phyloP scores from a whole-genome alignment of 768 basidiomycete species.

The Leucosporidium yakuticum region DNA sequence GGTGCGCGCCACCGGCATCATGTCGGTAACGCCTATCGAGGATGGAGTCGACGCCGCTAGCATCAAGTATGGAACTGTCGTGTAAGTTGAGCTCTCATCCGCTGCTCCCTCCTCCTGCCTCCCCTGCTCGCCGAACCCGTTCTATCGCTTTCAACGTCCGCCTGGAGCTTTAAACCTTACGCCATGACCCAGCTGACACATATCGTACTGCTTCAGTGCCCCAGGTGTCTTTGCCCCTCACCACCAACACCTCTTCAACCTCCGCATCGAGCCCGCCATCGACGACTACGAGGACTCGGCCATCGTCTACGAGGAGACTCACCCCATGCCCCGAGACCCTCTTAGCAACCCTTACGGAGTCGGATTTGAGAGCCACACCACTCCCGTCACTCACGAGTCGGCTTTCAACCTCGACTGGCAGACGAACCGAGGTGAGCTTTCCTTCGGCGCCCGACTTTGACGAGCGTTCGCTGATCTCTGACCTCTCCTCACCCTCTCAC shows the following conservation, averaged over 20 bases:
- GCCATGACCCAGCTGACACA: too few relatives aligned
- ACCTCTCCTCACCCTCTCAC: too few relatives aligned
- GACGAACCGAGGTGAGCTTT: not conserved
- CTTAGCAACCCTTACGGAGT: slow-evolving; percentile 16
- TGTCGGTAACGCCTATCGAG: slow-evolving; percentile 7
- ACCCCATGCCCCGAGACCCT: not conserved
- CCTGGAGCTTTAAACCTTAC: not conserved
- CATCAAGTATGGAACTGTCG: not conserved
- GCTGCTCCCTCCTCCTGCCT: not conserved
- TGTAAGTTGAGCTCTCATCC: not conserved
- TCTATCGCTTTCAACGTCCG: not conserved
- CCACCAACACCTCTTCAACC: slow-evolving; percentile 15
- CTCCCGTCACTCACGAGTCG: slow-evolving; percentile 10
- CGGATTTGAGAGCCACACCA: slow-evolving; percentile 18
- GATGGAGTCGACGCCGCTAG: not conserved
- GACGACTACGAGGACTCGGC: slow-evolving; percentile 2
- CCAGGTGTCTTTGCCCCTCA: slow-evolving; percentile 10
- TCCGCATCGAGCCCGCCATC: slow-evolving; percentile 16
- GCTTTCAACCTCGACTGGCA: slow-evolving; percentile 11
- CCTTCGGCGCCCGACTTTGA: not conserved
- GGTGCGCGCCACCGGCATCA: slow-evolving; percentile 12
- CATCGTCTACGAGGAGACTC: not conserved
- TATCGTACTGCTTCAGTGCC: not conserved
- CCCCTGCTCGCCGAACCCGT: not conserved
- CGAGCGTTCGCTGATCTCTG: not conserved